Evolutionary conservation across 371 early-diverging fungal genomes (phyloP), one percentile per base, ranked within the genome.

Genomic region (Mucor circinelloides): DNA sequence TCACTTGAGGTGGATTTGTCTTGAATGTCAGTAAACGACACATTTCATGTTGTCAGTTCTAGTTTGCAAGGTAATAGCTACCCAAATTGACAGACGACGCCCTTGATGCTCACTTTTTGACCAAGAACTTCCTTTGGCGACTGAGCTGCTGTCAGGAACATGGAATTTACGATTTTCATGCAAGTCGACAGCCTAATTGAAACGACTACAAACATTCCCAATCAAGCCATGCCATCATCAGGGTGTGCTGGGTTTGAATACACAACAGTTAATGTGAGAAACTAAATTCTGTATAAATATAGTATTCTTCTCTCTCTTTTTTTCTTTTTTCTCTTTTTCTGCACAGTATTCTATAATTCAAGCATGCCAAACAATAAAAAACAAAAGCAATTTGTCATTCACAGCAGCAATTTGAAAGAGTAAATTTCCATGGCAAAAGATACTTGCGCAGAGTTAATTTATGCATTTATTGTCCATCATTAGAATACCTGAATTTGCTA

Each of bases 401-500:
- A 46, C 17, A 46, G 8, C 46, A 46, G 17, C 46, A 32, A 30
- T 9, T 23, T 31, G 21, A 62, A 44, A 62, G 23, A 32, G 44
- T 50, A 62, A 31, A 44, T 6, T 19, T 7, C 6, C 44, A 44
- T n/a, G n/a, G 17, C 19, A 6, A 44, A 31, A 23, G 46, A 46
- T 31, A 60, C 12, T 23, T 46, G 48, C 52, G 2, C 0, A 21
- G 25, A 6, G 3, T 8, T 55, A 17, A 31, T n/a, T 31, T 55
- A 31, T 27, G 55, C 28, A 27, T 55, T 55, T 19, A 7, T 4
- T 21, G 44, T 31, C 9, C 13, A 23, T 13, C 6, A 36, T 60
- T 67, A 70, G 71, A 36, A 54, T 71, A 46, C 71, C 75, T 27
- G 68, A 68, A 10, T 78, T 65, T 69, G 75, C 79, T 17, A 67